Evolutionary conservation across 345 rosid genomes (phyloP).

Genomic region (Hypericum perforatum): DNA sequence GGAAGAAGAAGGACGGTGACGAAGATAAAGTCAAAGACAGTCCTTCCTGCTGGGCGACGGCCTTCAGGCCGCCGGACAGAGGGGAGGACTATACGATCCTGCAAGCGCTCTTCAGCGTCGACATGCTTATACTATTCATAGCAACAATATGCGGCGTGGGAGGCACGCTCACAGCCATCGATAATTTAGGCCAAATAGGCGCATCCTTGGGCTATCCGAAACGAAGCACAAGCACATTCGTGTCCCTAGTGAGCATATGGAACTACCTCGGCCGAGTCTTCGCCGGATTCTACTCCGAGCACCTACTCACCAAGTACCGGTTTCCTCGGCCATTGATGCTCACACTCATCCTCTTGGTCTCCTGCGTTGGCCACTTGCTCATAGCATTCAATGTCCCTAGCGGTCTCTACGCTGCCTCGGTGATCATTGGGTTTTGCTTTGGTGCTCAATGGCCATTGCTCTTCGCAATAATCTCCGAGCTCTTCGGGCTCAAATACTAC

Average conservation of each 20-base stretch:
- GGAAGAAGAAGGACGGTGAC: too few species aligned
- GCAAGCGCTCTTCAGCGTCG: conserved; percentile 4
- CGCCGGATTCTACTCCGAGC: neutral
- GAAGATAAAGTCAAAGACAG: too few species aligned
- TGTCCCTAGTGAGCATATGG: conserved; percentile 8
- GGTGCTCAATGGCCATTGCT: conserved; percentile 8
- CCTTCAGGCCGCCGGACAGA: conserved; percentile 2
- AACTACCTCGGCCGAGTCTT: conserved; percentile 5
- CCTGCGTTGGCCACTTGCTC: conserved; percentile 6
- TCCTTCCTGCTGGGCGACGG: conserved; percentile 4
- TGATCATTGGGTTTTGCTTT: conserved; percentile 6
- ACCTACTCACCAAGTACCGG: neutral
- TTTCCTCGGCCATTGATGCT: conserved; percentile 1
- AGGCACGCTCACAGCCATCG: conserved; percentile 5
- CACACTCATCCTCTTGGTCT: neutral
- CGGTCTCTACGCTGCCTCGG: conserved; percentile 4
- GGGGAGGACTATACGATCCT: conserved; percentile 6
- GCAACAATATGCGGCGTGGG: conserved; percentile 5
- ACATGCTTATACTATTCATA: conserved; percentile 3
- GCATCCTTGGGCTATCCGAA: conserved; percentile 1
- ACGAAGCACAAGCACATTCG: conserved; percentile 1
- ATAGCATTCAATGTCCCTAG: conserved; percentile 7
- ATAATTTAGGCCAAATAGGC: conserved; percentile 6
- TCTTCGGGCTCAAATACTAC: conserved; percentile 7
- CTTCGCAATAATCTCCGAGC: conserved; percentile 4